These are phyloP conservation scores for Termitomyces sp. DNA, from an alignment of 768 basidiomycete genomes.

Conservation along the genomic window DNA sequence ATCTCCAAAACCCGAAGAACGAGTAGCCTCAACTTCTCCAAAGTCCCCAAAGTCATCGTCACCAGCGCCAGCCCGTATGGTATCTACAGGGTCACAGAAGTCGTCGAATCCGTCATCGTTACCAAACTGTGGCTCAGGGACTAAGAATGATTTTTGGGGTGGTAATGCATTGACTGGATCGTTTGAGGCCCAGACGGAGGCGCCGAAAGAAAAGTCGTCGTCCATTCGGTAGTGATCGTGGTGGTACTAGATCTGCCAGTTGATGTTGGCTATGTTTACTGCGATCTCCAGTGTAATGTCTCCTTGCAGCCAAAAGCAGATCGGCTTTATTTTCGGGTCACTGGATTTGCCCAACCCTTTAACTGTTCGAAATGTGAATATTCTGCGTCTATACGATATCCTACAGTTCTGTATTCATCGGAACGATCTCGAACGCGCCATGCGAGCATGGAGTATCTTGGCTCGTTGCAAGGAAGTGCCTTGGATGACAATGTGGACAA, in stretches of 20 bases:
- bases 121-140: conserved; percentile 22
- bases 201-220: conserved; percentile 66
- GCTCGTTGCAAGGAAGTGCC: conserved; percentile 71
- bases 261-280: conserved; percentile 18
- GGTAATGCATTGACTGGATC: conserved; percentile 25
- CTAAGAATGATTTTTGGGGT: conserved; percentile 21
- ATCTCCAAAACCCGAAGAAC: conserved; percentile 29
- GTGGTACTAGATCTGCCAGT: conserved; percentile 8
- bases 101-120: conserved; percentile 41
- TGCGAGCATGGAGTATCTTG: conserved; percentile 68
- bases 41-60: conserved; percentile 87
- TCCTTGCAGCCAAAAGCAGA: conserved; percentile 12
- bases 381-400: conserved; percentile 70
- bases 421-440: conserved; percentile 57
- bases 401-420: conserved; percentile 67
- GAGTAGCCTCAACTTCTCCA: conserved; percentile 49
- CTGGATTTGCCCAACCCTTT: conserved; percentile 41
- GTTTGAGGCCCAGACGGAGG: conserved; percentile 66
- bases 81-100: conserved; percentile 48
- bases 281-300: conserved; percentile 14
- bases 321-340: conserved; percentile 58
- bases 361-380: conserved; percentile 62
- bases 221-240: conserved; percentile 38
- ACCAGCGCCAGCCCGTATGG: conserved; percentile 34
- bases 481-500: conserved; percentile 70